Base-by-base conservation (phyloP, 106 monocot species). In the Alisma plantagoaquatica region DNA sequence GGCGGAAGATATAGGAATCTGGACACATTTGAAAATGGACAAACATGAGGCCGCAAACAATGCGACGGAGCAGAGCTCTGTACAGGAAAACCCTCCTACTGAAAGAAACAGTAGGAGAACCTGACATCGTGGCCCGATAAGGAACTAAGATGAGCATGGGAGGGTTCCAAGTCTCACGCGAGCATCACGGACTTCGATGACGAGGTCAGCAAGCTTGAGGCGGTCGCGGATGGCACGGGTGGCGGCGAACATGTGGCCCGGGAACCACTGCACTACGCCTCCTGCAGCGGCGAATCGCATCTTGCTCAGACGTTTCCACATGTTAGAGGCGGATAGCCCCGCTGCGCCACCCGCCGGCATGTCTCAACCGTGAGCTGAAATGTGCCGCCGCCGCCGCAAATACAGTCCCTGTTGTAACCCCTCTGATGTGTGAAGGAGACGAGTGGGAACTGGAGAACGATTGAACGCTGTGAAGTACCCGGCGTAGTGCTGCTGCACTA, bases 181-280 rank as follows among this genome's bases (percentile, higher is more conserved):
- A 31, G 88, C 80, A 51, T 96, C 94, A 22, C 94, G 87, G 67
- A 96, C 84, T 71, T 96, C 94, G 50, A 88, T 75, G 75, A 96
- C 88, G 49, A 96, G 88, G 65, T 96, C 88, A 49, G 84, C 80
- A 43, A 96, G 67, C 81, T 88, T 96, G 71, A 96, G 88, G 53
- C 94, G 88, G 29, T 88, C 70, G 50, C 94, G 94, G 64, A 96
- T 88, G 64, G 88, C 94, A 7, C 81, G 74, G 14, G 88, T 76
- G 68, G 88, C 94, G 41, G 88, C 83, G 32, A 84, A 84, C 94
- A 96, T 96, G 75, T 96, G 94, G 38, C 94, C 94, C 0, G 88
- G 88, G 59, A 96, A 96, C 94, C 94, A 96, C 64, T 88, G 84
- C 46, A 96, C 26, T 23, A 55, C 70, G 0, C 94, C 88, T 10